Conservation (phyloP, 2,329 filamentous ascomycete genomes). For the Penicillium sp. region DNA sequence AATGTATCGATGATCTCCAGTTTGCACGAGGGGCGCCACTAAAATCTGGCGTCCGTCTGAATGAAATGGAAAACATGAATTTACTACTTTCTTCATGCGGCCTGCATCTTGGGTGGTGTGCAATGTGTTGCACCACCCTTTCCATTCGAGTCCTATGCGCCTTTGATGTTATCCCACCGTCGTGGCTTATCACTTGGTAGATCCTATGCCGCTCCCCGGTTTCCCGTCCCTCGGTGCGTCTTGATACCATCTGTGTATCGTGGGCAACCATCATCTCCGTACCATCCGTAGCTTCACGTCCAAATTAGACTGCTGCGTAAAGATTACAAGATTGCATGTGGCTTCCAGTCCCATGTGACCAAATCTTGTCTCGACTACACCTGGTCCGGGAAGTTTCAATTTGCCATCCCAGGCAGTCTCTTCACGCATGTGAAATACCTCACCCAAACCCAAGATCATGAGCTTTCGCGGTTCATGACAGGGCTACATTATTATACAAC, state of each 20-base stretch:
- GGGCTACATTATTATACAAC: neutral
- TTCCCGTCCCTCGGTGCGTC: neutral
- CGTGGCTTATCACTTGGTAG: neutral
- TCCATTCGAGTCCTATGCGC: neutral
- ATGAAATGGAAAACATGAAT: constrained; percentile 43
- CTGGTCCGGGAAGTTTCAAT: neutral
- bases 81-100: constrained; percentile 22
- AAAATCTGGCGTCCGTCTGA: constrained; percentile 36
- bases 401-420: neutral
- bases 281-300: constrained; percentile 8
- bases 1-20: constrained; percentile 41
- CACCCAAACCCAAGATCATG: constrained; percentile 2
- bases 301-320: constrained; percentile 7
- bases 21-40: constrained; percentile 36
- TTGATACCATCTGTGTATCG: neutral
- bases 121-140: neutral
- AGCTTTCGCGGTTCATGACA: constrained; percentile 9
- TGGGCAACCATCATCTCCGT: neutral
- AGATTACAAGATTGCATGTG: constrained; percentile 5
- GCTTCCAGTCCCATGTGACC: constrained; percentile 15
- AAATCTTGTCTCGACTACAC: constrained; percentile 16
- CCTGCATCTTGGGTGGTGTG: neutral
- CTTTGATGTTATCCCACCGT: neutral
- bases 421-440: constrained; percentile 8
- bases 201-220: neutral